Base-by-base conservation (phyloP, 2,329 filamentous ascomycete species). In the Ilyonectria sp. region DNA sequence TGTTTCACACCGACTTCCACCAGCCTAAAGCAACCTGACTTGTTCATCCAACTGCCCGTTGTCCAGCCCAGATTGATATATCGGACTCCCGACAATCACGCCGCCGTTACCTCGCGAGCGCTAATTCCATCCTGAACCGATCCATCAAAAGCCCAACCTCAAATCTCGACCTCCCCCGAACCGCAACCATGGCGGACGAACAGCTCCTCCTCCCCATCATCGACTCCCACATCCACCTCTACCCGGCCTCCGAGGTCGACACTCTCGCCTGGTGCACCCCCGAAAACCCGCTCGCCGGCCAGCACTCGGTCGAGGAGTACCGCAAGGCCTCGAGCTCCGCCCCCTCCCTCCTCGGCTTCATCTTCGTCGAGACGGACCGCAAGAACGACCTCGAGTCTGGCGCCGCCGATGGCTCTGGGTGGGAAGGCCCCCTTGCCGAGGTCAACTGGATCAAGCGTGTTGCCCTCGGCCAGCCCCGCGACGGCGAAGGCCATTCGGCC, bases 201-300 rank as follows among this genome's bases (percentile, higher is more conserved):
- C 77, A 80, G 72, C 76, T 82, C 74, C 65, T 82, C 74, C 82
- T 86, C 79, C 89, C 86, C 75, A 91, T 97, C 77, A 90, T 98
- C 80, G 95, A 98, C 84, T 92, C 94, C 44, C 95, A 98, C 85
- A 92, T 98, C 81, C 95, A 98, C 83, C 90, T 98, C 76, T 97
- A 90, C 85, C 93, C 94, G 50, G 81, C 84, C 52, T 87, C 88
- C 60, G 92, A 95, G 75, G 78, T 92, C 59, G 77, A 86, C 61
- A 87, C 88, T 44, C 88, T 97, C 69, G 83, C 88, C 65, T 97
- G 94, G 94, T 89, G 89, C 82, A 86, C 80, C 4, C 82, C 89
- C 6, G 82, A 85, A 53, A 81, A 86, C 76, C 85, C 89, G 5
- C 85, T 97, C 57, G 85, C 88, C 56, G 86, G 86, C 57, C 89